Conservation (phyloP, 805 yeast genomes). For the Candida krabiensis region DNA sequence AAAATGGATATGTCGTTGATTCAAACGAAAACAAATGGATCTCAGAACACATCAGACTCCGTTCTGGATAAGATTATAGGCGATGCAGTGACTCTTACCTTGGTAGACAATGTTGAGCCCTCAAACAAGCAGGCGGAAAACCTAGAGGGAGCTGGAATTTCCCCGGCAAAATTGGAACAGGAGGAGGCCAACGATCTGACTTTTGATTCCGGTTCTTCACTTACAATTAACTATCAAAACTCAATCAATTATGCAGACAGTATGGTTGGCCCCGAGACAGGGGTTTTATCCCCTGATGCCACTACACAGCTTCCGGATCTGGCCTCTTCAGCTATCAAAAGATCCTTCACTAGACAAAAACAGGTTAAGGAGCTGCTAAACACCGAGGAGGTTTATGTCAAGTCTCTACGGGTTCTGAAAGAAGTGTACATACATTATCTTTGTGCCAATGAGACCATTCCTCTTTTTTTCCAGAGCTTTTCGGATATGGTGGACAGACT, state of each 20-base stretch:
- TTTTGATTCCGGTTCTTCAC: constrained; percentile 17
- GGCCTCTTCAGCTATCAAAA: constrained; percentile 16
- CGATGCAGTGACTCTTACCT: neutral
- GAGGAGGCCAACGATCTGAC: neutral
- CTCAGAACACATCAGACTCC: constrained; percentile 1
- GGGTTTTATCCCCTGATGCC: constrained; percentile 13
- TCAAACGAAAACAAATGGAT: neutral
- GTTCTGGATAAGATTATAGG: neutral
- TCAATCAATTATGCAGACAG: constrained; percentile 8
- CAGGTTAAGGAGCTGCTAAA: constrained; percentile 44
- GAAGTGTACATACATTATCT: constrained; percentile 45
- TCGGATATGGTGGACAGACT: constrained; percentile 30
- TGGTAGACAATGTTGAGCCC: neutral
- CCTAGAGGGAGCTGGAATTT: neutral
- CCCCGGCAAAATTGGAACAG: neutral
- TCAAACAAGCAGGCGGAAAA: neutral
- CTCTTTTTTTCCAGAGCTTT: constrained; percentile 34
- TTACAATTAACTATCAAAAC: constrained; percentile 6
- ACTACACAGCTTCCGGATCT: constrained; percentile 6
- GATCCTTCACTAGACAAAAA: constrained; percentile 28
- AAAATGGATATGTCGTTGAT: neutral
- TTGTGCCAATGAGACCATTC: constrained; percentile 34
- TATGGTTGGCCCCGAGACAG: constrained; percentile 12
- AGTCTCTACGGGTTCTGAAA: constrained; percentile 41
- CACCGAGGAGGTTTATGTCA: constrained; percentile 50